phyloP scores from a whole-genome alignment of 208 protist genomes.

The Leishmania major region DNA sequence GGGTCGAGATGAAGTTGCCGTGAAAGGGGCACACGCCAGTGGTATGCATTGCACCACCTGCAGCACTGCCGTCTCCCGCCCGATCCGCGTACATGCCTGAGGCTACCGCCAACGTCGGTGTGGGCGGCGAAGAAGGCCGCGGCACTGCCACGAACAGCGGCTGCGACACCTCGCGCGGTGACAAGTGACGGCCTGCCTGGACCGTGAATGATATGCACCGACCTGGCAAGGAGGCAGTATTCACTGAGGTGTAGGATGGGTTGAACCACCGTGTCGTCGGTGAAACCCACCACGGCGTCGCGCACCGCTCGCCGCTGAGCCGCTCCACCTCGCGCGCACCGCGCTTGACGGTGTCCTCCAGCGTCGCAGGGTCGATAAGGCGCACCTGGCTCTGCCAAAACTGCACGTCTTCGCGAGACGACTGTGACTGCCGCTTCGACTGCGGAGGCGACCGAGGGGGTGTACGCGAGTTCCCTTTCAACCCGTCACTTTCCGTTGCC shows the following conservation, averaged over 20 bases:
- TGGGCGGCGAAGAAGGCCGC: not conserved
- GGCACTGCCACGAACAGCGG: constrained; percentile 61
- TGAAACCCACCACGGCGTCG: constrained; percentile 80
- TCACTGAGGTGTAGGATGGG: constrained; percentile 10
- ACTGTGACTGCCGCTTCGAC: not conserved
- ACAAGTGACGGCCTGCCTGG: constrained; percentile 54
- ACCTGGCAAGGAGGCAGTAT: constrained; percentile 19
- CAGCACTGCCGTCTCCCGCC: not conserved
- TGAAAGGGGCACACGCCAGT: constrained; percentile 25
- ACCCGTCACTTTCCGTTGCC: not conserved
- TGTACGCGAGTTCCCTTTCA: not conserved
- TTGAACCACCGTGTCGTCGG: constrained; percentile 44
- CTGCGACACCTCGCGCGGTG: constrained; percentile 54
- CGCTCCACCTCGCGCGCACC: constrained; percentile 56
- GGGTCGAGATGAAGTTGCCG: constrained; percentile 41
- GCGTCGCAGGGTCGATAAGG: constrained; percentile 41
- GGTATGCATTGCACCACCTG: not conserved
- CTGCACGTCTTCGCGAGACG: constrained; percentile 11
- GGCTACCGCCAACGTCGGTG: not conserved
- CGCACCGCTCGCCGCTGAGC: constrained; percentile 40
- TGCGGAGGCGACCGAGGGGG: not conserved
- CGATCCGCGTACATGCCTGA: not conserved
- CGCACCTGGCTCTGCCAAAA: constrained; percentile 50
- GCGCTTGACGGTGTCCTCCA: constrained; percentile 67
- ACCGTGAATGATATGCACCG: constrained; percentile 71